phyloP scores from a whole-genome alignment of 1,284 basidiomycete genomes.

The Marasmius fiardii region DNA sequence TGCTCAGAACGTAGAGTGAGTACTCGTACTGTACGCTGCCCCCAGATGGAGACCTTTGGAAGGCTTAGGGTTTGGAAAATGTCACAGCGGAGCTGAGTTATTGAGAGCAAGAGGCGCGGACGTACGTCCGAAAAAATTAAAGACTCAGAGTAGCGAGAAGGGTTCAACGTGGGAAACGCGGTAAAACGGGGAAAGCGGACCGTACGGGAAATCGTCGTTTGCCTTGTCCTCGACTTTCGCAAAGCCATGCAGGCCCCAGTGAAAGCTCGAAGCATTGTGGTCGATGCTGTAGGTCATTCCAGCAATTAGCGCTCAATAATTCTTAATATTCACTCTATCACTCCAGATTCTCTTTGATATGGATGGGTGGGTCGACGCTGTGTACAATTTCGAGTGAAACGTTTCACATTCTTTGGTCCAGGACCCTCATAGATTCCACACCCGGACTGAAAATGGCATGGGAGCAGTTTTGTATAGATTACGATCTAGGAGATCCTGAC shows the following conservation, averaged over 20 bases:
- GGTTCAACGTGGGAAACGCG: too few relatives aligned
- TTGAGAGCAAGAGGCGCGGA: too few relatives aligned
- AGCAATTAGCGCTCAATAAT: conserved; percentile 7
- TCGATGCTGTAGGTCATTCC: conserved; percentile 44
- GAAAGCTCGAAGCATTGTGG: conserved; percentile 32
- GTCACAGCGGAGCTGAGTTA: too few relatives aligned
- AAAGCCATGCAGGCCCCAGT: neutral
- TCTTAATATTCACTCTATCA: conserved; percentile 11
- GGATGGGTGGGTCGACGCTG: conserved; percentile 50
- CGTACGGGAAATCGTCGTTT: too few relatives aligned
- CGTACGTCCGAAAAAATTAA: too few relatives aligned
- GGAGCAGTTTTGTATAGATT: conserved; percentile 55
- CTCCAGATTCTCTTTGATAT: conserved; percentile 63
- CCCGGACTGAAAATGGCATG: conserved; percentile 65
- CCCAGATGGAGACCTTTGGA: too few relatives aligned
- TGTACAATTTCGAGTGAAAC: neutral
- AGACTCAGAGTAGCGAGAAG: too few relatives aligned
- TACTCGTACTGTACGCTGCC: too few relatives aligned
- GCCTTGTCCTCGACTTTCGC: too few relatives aligned
- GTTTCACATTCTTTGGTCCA: conserved; percentile 20
- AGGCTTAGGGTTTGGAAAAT: too few relatives aligned
- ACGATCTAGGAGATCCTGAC: conserved; percentile 47
- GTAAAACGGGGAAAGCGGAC: too few relatives aligned
- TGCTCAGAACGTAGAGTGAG: too few relatives aligned
- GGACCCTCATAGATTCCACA: conserved; percentile 71